Evolutionary conservation across 73 alveolate species (phyloP).

Genomic region (Tetrahymena malaccensis): DNA sequence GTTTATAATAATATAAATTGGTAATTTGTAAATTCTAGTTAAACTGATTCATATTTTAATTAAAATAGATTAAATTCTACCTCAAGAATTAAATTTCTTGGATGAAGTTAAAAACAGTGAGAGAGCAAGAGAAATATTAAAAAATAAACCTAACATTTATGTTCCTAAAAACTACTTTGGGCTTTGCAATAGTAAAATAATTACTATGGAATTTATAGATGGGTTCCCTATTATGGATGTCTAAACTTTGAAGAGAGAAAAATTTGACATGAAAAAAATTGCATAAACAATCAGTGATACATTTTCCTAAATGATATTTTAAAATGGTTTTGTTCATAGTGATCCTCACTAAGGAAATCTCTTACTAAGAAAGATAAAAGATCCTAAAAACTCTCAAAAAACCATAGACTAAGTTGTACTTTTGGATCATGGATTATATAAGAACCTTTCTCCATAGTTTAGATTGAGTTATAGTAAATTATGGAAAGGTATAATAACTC

Average conservation of each 20-base stretch:
- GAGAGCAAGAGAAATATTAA: slow-evolving; percentile 45
- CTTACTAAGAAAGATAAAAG: slow-evolving; percentile 27
- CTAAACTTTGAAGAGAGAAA: slow-evolving; percentile 6
- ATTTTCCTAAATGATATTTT: slow-evolving; percentile 51
- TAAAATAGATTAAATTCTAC: slow-evolving; percentile 35
- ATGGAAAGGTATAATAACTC: slow-evolving; percentile 66
- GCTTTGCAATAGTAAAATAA: slow-evolving; percentile 36
- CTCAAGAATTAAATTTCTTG: slow-evolving; percentile 55
- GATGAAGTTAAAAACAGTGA: slow-evolving; percentile 53
- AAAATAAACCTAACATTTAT: slow-evolving; percentile 22
- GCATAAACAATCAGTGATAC: slow-evolving; percentile 48
- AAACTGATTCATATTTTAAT: too few relatives aligned
- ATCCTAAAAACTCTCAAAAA: neutral
- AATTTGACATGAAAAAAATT: slow-evolving; percentile 33
- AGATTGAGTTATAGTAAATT: slow-evolving; percentile 48
- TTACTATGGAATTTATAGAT: slow-evolving; percentile 49
- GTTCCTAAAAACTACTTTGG: slow-evolving; percentile 52
- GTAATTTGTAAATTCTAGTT: neutral
- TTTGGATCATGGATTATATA: slow-evolving; percentile 70
- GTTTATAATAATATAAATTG: neutral
- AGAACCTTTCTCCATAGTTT: slow-evolving; percentile 28
- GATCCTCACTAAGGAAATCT: slow-evolving; percentile 76
- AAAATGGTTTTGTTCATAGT: slow-evolving; percentile 63
- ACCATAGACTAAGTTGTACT: slow-evolving; percentile 40
- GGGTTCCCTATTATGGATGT: slow-evolving; percentile 59